Base-by-base conservation (phyloP, 129 eudicot species). In the Lonicera japonica region DNA sequence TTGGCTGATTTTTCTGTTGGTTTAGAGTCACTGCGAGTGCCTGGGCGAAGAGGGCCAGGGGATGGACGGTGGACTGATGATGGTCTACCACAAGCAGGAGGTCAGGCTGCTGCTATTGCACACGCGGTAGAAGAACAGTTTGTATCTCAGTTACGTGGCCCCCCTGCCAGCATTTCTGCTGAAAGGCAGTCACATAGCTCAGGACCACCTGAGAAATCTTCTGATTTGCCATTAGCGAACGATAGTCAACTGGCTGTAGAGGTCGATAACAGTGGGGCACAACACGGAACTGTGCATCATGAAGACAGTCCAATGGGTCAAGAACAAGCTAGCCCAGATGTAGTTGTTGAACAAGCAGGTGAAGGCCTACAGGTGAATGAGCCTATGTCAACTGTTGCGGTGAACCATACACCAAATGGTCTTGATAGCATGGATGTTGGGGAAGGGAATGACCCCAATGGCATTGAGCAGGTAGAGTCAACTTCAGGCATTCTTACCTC, bases 51-150 rank as follows among this genome's bases (percentile, higher is more conserved):
- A 73, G 91, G 91, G 62, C 83, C 95, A 62, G 99, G 89, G 69
- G 95, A 83, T 77, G 96, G 96, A 13, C 80, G 99, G 61, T 92
- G 99, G 96, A 83, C 91, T 51, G 99, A 92, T 79, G 99, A 92
- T 81, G 99, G 99, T 36, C 91, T 75, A 66, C 96, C 96, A 25
- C 96, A 88, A 74, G 87, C 86, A 38, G 85, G 95, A 62, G 90
- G 86, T 76, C 95, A 82, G 78, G 95, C 96, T 73, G 78, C 91
- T 68, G 82, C 76, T 56, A 72, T 92, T 85, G 99, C 96, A 58
- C 96, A 82, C 73, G 91, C 96, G 29, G 88, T 92, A 54, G 99
- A 92, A 71, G 96, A 85, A 58, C 85, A 80, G 24, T 87, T 92
- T 64, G 51, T 83, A 66, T 73, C 80, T 72, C 86, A 75, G 9